phyloP scores from a whole-genome alignment of 176 grass and related monocot species.

The Puya raimondii region DNA sequence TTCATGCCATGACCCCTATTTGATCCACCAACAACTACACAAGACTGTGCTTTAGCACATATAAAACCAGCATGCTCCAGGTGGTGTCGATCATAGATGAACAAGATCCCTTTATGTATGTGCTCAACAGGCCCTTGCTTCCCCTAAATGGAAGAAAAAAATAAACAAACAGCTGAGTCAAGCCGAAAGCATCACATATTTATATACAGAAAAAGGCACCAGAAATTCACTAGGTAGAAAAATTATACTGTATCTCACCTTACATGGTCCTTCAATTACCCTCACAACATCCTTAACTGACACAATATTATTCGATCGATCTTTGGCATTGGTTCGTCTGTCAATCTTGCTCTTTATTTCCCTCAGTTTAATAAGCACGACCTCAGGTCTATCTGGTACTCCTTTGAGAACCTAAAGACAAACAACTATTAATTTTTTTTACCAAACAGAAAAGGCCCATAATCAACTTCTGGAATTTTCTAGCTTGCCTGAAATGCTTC shows the following conservation, averaged over 20 bases:
- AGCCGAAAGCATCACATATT: slow-evolving; percentile 5
- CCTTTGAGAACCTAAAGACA: slow-evolving; percentile 86
- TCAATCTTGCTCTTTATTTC: slow-evolving; percentile 98
- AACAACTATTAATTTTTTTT: not conserved
- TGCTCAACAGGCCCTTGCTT: slow-evolving; percentile 99
- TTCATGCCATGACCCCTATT: slow-evolving; percentile 40
- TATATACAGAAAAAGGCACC: slow-evolving; percentile 7
- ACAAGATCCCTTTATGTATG: slow-evolving; percentile 82
- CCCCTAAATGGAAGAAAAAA: slow-evolving; percentile 47
- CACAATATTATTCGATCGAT: slow-evolving; percentile 65
- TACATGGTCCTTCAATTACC: slow-evolving; percentile 80
- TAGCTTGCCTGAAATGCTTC: slow-evolving; percentile 84
- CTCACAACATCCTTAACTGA: slow-evolving; percentile 89
- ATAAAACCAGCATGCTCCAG: slow-evolving; percentile 96
- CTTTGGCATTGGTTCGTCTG: slow-evolving; percentile 52
- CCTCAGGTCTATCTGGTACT: slow-evolving; percentile 80
- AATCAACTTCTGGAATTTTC: not conserved
- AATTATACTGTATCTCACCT: slow-evolving; percentile 31
- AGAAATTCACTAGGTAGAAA: slow-evolving; percentile 1
- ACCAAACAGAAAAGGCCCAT: not conserved
- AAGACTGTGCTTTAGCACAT: slow-evolving; percentile 93
- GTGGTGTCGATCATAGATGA: slow-evolving; percentile 94
- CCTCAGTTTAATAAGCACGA: slow-evolving; percentile 85
- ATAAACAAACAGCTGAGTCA: slow-evolving; percentile 15
- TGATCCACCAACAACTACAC: slow-evolving; percentile 81